Percentiles rank a stretch among this genome's conserved stretches.
Conservation (phyloP, 441 rosid species). For the Sinapis alba region DNA sequence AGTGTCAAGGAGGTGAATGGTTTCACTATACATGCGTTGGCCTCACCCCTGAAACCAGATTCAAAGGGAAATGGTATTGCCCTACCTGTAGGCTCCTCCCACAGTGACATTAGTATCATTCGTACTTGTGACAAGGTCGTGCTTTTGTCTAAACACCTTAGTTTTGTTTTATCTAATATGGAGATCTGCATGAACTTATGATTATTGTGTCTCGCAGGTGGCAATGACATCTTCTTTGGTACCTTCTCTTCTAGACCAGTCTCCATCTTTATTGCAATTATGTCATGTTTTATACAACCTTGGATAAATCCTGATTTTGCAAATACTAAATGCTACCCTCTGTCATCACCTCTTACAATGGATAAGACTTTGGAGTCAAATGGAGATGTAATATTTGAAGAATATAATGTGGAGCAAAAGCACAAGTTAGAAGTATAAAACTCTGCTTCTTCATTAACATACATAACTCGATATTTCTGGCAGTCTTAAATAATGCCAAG, state of each 20-base stretch:
- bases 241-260: not conserved
- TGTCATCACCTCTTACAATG: not conserved
- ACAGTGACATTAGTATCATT: slow-evolving; percentile 44
- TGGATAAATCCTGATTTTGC: not conserved
- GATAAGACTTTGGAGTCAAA: not conserved
- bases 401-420: not conserved
- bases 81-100: slow-evolving; percentile 84
- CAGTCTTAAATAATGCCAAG: slow-evolving; percentile 8
- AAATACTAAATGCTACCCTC: not conserved
- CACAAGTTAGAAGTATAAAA: not conserved
- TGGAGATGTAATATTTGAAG: not conserved
- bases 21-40: slow-evolving; percentile 93
- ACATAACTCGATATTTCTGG: slow-evolving; percentile 14
- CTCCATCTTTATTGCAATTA: slow-evolving; percentile 17
- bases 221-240: not conserved
- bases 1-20: slow-evolving; percentile 99
- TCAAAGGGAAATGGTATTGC: slow-evolving; percentile 98
- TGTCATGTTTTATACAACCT: not conserved
- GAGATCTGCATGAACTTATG: slow-evolving; percentile 5
- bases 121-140: slow-evolving; percentile 1
- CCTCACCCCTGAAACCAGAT: slow-evolving; percentile 94
- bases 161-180: slow-evolving; percentile 10
- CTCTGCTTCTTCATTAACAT: not conserved
- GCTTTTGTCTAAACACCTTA: slow-evolving; percentile 1
- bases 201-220: slow-evolving; percentile 4